Base-by-base conservation (phyloP, 2,329 filamentous ascomycete species). In the Pseudogymnoascus sp. region DNA sequence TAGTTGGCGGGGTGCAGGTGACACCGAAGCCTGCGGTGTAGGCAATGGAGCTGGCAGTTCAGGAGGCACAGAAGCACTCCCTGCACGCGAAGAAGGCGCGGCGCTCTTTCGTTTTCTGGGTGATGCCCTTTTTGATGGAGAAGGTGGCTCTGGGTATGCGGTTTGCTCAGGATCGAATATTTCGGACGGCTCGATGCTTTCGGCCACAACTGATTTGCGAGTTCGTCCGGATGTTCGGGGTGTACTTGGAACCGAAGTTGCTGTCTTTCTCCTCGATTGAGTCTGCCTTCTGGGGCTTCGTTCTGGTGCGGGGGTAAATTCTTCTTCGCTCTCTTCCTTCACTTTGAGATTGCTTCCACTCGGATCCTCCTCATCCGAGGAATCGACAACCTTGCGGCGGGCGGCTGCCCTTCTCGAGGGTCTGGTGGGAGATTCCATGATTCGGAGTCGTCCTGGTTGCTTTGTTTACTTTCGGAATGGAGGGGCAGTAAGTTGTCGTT, bases 321-420 rank as follows among this genome's bases (percentile, higher is more conserved):
- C 90, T 58, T 92, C 88, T 65, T 89, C 88, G 58, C 77, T 80
- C 3, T 88, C 83, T 29, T 87, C 79, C 29, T 84, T 78, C 63
- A 83, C 80, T 69, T 83, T 79, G 81, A 78, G 68, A 83, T 21
- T 21, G 78, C 39, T 80, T 75, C 61, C 84, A 78, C 65, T 88
- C 84, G 47, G 29, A 62, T 91, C 89, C 63, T 95, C 90, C 41
- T 93, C 90, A 24, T 84, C 82, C 17, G 84, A 80, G 7, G 86
- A 91, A 66, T 95, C 91, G 63, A 92, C 78, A 57, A 95, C 84
- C 68, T 86, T 88, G 68, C 87, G 85, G 71, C 90, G 84, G 21
- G 88, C 74, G 44, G 81, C 80, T 58, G 78, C 81, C 61, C 85
- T 80, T 71, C 86, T 79, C 61, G 82, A 81, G 9, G 85, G 81